Base-by-base conservation (phyloP, 2,329 filamentous ascomycete species). In the Cercospora zeae-maydis region DNA sequence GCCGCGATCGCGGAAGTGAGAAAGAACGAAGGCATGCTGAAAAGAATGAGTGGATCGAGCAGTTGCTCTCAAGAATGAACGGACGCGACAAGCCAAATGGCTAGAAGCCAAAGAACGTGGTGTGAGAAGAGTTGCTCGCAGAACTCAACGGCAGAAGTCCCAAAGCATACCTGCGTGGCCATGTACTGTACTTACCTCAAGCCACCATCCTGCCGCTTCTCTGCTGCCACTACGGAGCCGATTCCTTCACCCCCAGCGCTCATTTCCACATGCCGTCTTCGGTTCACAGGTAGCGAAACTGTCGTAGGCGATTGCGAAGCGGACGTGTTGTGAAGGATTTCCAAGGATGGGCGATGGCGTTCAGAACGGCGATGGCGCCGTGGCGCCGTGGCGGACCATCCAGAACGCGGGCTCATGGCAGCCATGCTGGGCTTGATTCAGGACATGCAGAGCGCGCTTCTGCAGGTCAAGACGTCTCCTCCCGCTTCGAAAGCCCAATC, bases 31-130 rank as follows among this genome's bases (percentile, higher is more conserved):
- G 55, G 56, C 63, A 65, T 65, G 21, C 7, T 59, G 45, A 42
- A 21, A 16, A 42, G 19, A 42, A 45, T 21, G 34, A 59, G 21
- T 59, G 34, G 16, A 24, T 33, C 21, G 37, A 37, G 36, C 30
- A 8, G 9, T n/a, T 30, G 36, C 36, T 58, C 36, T 59, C 47
- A n/a, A 9, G 19, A 63, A 61, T n/a, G 60, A 65, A 47, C 60
- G 63, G 60, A 65, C 52, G 63, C 63, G 34, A 51, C 57, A 34
- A 54, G 34, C 60, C 33, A 47, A 52, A 39, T 21, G 58, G 57
- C 62, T 45, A 55, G 61, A 57, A 59, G 61, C 56, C 34, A 34
- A 53, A 53, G 31, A 21, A 53, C 30, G 49, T 24, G 27, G 27
- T 53, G 11, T 31, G 21, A 53, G 27, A 53, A 34, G 49, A 9